A percentile compares a stretch with the other conserved stretches of the same genome.
Conservation (phyloP, 768 basidiomycete species). For the Lactarius pseudohatsudake region DNA sequence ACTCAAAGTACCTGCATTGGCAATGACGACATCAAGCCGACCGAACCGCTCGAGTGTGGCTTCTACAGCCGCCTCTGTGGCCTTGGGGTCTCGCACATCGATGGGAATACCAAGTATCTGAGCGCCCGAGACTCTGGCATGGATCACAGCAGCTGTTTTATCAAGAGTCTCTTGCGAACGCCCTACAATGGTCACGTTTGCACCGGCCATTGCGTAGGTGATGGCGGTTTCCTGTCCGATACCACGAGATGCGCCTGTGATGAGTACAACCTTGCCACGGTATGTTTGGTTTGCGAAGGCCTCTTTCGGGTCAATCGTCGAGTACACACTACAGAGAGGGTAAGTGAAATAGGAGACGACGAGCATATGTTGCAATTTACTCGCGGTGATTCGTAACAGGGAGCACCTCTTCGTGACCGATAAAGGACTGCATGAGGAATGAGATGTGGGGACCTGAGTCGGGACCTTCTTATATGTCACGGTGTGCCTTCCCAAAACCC, state of each 20-base stretch:
- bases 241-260: background rate
- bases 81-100: slow-evolving; percentile 31
- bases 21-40: too few species aligned
- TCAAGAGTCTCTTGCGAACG: slow-evolving; percentile 27
- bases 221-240: background rate
- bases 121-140: slow-evolving; percentile 7
- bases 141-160: slow-evolving; percentile 30
- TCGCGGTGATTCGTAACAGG: too few species aligned
- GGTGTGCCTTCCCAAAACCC: too few species aligned
- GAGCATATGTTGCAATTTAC: too few species aligned
- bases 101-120: slow-evolving; percentile 29
- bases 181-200: slow-evolving; percentile 31
- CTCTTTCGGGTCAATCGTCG: slow-evolving; percentile 24
- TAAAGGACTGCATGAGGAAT: too few species aligned
- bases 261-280: background rate
- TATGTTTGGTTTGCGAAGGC: slow-evolving; percentile 27
- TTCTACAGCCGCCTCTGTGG: slow-evolving; percentile 31
- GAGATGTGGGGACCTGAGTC: too few species aligned
- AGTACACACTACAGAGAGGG: too few species aligned
- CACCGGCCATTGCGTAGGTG: slow-evolving; percentile 34
- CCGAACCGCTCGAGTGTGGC: too few species aligned
- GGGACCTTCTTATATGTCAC: too few species aligned
- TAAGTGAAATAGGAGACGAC: too few species aligned
- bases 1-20: too few species aligned
- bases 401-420: background rate